These are phyloP conservation scores for Royoungia palumana DNA, from an alignment of 768 basidiomycete species.

Conservation along the genomic window DNA sequence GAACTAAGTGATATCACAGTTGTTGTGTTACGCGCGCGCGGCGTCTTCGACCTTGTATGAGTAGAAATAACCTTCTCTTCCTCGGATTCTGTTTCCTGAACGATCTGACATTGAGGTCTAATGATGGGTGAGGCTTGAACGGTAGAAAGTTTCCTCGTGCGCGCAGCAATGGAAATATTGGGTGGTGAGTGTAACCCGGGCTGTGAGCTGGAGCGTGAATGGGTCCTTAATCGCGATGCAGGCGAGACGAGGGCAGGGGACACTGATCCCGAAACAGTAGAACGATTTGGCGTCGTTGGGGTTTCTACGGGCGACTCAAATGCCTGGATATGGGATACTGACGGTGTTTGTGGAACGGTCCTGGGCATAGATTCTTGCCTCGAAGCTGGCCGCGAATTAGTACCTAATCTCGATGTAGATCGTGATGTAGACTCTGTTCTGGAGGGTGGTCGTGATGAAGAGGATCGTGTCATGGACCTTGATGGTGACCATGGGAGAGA, in stretches of 20 bases:
- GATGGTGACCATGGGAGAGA: constrained; percentile 34
- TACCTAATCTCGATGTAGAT: constrained; percentile 18
- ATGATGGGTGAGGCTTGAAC: constrained; percentile 30
- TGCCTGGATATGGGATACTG: not conserved
- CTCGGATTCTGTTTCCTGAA: constrained; percentile 1
- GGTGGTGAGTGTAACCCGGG: constrained; percentile 28
- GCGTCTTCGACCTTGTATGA: not conserved
- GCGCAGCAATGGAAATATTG: constrained; percentile 2
- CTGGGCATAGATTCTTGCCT: constrained; percentile 8
- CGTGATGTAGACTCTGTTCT: constrained; percentile 14
- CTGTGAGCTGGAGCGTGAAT: constrained; percentile 35
- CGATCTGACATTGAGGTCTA: constrained; percentile 10
- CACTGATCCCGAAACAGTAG: not conserved
- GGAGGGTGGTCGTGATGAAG: constrained; percentile 16
- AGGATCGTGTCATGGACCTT: constrained; percentile 10
- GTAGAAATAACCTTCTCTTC: not conserved
- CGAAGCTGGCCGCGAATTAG: constrained; percentile 13
- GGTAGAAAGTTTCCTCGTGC: constrained; percentile 27
- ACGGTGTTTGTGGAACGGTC: not conserved
- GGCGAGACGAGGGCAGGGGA: not conserved
- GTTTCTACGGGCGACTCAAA: constrained; percentile 1
- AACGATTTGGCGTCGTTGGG: not conserved
- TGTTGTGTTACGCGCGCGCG: constrained; percentile 5
- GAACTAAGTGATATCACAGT: constrained; percentile 17
- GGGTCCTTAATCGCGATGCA: constrained; percentile 3